Percentiles rank a stretch among this genome's conserved stretches.
These are phyloP conservation scores for Talaromyces sp. DNA, from an alignment of 2,329 filamentous ascomycete species.

Conservation along the genomic window DNA sequence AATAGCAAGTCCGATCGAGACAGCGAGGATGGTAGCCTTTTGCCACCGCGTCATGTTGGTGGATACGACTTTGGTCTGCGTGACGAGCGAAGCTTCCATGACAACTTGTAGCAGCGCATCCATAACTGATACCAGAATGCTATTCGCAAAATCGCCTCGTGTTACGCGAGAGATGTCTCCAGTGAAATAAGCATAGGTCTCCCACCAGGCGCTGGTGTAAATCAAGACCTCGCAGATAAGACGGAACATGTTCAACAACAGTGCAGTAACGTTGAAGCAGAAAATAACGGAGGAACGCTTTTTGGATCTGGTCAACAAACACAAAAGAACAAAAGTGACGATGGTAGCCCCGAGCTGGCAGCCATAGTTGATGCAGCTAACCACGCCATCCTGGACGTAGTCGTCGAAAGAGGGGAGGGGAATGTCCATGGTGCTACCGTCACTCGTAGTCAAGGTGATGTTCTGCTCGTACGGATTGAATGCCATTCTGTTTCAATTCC, in stretches of 20 bases:
- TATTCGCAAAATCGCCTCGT: conserved; percentile 42
- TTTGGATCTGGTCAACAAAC: conserved; percentile 62
- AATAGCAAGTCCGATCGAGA: conserved; percentile 50
- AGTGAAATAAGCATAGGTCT: conserved; percentile 59
- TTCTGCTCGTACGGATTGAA: conserved; percentile 54
- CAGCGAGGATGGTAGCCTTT: conserved; percentile 44
- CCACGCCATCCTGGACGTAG: conserved; percentile 47
- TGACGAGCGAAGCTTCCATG: conserved; percentile 57
- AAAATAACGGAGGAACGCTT: conserved; percentile 65
- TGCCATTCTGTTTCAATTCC: conserved; percentile 13
- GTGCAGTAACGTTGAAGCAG: conserved; percentile 59
- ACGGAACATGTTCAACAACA: conserved; percentile 60
- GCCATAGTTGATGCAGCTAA: conserved; percentile 61
- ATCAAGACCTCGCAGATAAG: conserved; percentile 45
- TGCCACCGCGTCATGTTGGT: conserved; percentile 46
- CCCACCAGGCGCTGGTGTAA: conserved; percentile 58
- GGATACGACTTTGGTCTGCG: conserved; percentile 63
- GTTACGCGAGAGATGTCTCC: conserved; percentile 53
- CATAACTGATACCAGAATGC: conserved; percentile 49
- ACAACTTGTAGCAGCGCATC: conserved; percentile 52
- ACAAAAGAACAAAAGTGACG: conserved; percentile 61
- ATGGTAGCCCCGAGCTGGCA: conserved; percentile 66
- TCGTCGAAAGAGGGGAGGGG: conserved; percentile 44
- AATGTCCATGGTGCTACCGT: conserved; percentile 44
- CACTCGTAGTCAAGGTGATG: conserved; percentile 45